Percentiles rank a stretch among this genome's conserved stretches.
phyloP scores from a whole-genome alignment of 331 rosid genomes.

The Cydonia oblonga region DNA sequence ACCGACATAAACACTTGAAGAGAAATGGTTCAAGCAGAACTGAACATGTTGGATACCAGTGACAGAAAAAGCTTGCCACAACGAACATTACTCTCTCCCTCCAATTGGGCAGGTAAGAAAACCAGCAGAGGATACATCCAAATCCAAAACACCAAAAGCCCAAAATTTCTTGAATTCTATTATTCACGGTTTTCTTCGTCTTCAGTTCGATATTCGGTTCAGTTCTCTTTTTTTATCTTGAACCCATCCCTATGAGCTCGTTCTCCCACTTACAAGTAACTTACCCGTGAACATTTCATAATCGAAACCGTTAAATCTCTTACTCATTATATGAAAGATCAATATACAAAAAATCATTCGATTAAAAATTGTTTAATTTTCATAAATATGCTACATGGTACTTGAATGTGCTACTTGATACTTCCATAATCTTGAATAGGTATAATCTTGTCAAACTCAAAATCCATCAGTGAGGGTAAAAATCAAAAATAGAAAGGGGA shows the following conservation, averaged over 20 bases:
- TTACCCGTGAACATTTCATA: too few species aligned
- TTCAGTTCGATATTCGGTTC: too few species aligned
- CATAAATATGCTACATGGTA: too few species aligned
- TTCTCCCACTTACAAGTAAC: too few species aligned
- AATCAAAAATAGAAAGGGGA: not conserved
- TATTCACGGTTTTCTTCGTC: not conserved
- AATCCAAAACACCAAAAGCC: conserved; percentile 28
- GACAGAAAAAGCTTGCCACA: conserved; percentile 19
- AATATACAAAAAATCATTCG: too few species aligned
- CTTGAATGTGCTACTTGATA: too few species aligned
- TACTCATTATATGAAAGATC: too few species aligned
- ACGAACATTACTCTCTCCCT: conserved; percentile 28
- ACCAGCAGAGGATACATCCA: conserved; percentile 33
- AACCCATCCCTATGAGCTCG: too few species aligned
- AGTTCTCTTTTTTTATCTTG: too few species aligned
- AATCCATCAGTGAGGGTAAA: not conserved
- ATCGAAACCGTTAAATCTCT: too few species aligned
- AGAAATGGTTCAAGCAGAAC: conserved; percentile 39
- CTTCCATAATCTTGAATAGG: conserved; percentile 63
- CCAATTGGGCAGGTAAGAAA: conserved; percentile 23
- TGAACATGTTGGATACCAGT: conserved; percentile 41
- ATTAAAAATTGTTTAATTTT: too few species aligned
- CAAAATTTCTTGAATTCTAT: conserved; percentile 28
- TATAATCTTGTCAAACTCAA: conserved; percentile 10
- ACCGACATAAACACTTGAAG: conserved; percentile 27